A percentile compares a stretch with the other conserved stretches of the same genome.
Evolutionary conservation across 225 moss, liverwort and hornwort genomes (phyloP).

Genomic region (Pseudoscleropodium purum): DNA sequence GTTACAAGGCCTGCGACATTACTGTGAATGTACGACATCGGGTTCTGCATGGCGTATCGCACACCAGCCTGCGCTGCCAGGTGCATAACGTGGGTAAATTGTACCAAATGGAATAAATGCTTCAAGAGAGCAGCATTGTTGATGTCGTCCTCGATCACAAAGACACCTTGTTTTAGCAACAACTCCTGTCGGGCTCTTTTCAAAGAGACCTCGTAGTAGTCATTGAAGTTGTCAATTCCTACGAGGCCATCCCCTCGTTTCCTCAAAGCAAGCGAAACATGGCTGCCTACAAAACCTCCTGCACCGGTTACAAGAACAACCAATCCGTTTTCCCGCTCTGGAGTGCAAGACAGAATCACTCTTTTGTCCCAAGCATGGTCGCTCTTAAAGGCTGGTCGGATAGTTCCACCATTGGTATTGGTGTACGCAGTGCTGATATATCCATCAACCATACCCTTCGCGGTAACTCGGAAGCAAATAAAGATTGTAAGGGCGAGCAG

Average conservation of each 20-base stretch:
- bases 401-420: constrained; percentile 33
- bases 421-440: constrained; percentile 23
- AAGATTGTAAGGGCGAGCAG: constrained; percentile 43
- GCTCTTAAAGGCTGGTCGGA: constrained; percentile 32
- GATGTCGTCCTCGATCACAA: constrained; percentile 56
- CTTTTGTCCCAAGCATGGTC: constrained; percentile 42
- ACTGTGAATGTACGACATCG: constrained; percentile 52
- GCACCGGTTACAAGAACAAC: constrained; percentile 56
- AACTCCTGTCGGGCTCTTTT: constrained; percentile 53
- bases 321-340: constrained; percentile 38
- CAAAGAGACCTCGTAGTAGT: constrained; percentile 57
- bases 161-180: constrained; percentile 37
- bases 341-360: constrained; percentile 39
- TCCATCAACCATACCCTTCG: constrained; percentile 46
- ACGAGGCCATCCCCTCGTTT: constrained; percentile 58
- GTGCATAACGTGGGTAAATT: constrained; percentile 55
- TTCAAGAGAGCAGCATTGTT: constrained; percentile 42
- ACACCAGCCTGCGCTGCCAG: constrained; percentile 59
- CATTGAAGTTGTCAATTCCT: constrained; percentile 51
- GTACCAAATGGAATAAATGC: constrained; percentile 39
- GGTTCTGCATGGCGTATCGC: constrained; percentile 60
- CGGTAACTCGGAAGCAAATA: constrained; percentile 41
- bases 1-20: constrained; percentile 54
- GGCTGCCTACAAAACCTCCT: constrained; percentile 52
- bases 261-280: constrained; percentile 46